These are phyloP conservation scores for Acacia crassicarpa DNA, from an alignment of 306 rosid species.

Conservation along the genomic window DNA sequence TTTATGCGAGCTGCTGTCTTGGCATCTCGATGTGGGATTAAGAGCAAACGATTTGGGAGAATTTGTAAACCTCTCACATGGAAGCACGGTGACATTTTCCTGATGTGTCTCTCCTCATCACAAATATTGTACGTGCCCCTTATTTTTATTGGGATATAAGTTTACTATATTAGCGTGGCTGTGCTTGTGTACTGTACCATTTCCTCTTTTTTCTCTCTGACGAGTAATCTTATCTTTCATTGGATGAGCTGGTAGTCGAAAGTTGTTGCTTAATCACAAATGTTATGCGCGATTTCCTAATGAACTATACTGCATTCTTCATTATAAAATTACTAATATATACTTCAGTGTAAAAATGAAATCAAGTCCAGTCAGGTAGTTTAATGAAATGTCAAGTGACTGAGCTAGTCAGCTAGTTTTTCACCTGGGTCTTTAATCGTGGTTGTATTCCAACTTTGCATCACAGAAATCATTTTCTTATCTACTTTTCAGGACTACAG, in stretches of 20 bases:
- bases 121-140: constrained; percentile 57
- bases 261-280: background rate
- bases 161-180: background rate
- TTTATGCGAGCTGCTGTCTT: constrained; percentile 70
- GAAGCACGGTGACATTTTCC: constrained; percentile 71
- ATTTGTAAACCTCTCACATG: constrained; percentile 78
- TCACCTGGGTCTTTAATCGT: background rate
- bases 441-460: background rate
- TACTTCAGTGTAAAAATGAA: background rate
- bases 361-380: background rate
- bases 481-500: background rate
- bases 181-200: background rate
- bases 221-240: background rate
- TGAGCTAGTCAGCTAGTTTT: background rate
- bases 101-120: constrained; percentile 70
- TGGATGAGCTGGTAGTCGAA: background rate
- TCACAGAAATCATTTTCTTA: background rate
- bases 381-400: background rate
- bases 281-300: background rate
- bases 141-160: background rate
- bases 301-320: background rate
- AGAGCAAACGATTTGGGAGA: constrained; percentile 62
- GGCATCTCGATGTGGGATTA: constrained; percentile 72
- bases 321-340: background rate
- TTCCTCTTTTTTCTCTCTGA: background rate